phyloP scores from a whole-genome alignment of 1,284 basidiomycete genomes.

The Apiotrichum siamense region DNA sequence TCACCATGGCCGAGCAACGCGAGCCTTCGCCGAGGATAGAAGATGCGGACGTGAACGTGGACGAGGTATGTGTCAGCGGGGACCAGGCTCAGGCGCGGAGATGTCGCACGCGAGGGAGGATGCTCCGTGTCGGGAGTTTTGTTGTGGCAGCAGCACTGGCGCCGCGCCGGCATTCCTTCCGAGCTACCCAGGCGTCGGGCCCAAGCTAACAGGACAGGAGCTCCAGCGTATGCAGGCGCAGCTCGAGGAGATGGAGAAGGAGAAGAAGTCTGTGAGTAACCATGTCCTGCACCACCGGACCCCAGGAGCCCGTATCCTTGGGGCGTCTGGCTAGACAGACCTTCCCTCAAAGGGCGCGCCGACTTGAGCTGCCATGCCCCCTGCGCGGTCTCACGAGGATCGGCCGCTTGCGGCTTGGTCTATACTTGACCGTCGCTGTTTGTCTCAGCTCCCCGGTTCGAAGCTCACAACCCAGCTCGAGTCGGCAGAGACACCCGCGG shows the following conservation, averaged over 20 bases:
- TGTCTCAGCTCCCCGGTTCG: neutral
- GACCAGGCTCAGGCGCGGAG: too few species aligned
- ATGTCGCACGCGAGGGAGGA: too few species aligned
- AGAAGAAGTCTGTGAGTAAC: constrained; percentile 59
- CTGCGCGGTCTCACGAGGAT: too few species aligned
- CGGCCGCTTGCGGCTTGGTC: too few species aligned
- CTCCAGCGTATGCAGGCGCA: constrained; percentile 75
- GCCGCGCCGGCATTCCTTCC: too few species aligned
- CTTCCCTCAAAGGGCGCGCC: too few species aligned
- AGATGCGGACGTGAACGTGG: constrained; percentile 39
- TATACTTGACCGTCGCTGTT: too few species aligned
- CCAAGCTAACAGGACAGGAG: constrained; percentile 39
- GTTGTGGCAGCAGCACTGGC: neutral
- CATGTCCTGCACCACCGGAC: too few species aligned
- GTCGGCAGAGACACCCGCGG: constrained; percentile 12
- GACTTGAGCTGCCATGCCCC: too few species aligned
- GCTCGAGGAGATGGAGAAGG: constrained; percentile 80
- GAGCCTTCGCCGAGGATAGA: constrained; percentile 34
- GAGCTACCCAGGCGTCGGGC: too few species aligned
- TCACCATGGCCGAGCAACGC: constrained; percentile 37
- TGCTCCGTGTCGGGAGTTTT: too few species aligned
- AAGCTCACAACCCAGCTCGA: constrained; percentile 9
- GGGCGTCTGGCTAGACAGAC: neutral
- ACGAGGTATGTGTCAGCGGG: constrained; percentile 36
- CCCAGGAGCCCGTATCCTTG: too few species aligned